These are phyloP conservation scores for Rhodotorula mucilaginosa DNA, from an alignment of 1,284 basidiomycete species.

Conservation along the genomic window DNA sequence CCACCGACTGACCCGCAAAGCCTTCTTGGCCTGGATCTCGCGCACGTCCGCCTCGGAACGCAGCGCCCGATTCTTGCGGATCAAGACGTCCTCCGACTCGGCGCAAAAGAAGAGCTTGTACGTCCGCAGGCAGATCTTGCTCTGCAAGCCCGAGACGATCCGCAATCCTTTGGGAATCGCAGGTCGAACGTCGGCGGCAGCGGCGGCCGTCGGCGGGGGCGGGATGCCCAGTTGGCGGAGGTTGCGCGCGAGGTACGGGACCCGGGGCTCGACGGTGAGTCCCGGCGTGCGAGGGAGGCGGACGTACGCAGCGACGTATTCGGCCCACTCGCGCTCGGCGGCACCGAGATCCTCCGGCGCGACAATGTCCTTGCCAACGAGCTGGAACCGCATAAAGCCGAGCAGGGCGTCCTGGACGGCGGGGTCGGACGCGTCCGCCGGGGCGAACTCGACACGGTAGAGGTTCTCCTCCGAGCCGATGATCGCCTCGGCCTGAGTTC, in stretches of 20 bases:
- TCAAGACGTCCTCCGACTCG: conserved; percentile 49
- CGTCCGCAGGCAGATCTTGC: conserved; percentile 50
- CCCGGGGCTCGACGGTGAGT: conserved; percentile 14
- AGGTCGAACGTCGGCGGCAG: conserved; percentile 6
- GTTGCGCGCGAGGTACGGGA: conserved; percentile 37
- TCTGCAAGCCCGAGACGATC: conserved; percentile 41
- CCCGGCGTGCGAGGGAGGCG: conserved; percentile 40
- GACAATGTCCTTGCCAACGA: conserved; percentile 45
- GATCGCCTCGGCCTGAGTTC: conserved; percentile 39
- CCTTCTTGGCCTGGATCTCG: background rate
- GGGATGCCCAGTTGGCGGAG: conserved; percentile 25
- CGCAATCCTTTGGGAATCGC: conserved; percentile 16
- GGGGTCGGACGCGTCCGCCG: conserved; percentile 4
- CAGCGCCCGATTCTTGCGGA: background rate
- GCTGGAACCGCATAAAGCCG: conserved; percentile 42
- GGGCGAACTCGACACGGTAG: conserved; percentile 46
- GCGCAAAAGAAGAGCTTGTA: conserved; percentile 52
- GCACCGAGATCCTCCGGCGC: conserved; percentile 43
- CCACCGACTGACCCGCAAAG: conserved; percentile 12
- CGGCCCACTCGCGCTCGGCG: conserved; percentile 43
- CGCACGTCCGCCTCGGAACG: background rate
- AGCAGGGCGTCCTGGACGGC: background rate
- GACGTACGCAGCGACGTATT: conserved; percentile 44
- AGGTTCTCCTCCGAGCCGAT: conserved; percentile 46
- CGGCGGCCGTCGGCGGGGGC: conserved; percentile 7